Base-by-base conservation (phyloP, 78 protist species). In the Dictyostelium capitatum region DNA sequence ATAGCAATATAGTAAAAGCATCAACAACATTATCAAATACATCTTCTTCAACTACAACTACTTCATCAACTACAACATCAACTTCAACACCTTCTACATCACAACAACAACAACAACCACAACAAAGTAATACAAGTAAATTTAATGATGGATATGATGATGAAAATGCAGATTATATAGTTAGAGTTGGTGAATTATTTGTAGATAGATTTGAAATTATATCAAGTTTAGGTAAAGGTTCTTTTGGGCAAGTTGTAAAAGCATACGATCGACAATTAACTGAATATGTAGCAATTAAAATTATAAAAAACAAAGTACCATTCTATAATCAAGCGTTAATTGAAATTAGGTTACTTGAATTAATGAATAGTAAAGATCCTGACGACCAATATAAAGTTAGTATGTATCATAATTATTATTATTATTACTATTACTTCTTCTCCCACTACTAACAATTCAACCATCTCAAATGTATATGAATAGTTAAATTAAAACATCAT, bases 161-260 rank as follows among this genome's bases (percentile, higher is more conserved):
- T 64, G 90, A 91, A 43, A 91, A 91, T 79, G 95, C 83, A 53
- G 96, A 94, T 51, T 94, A 87, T 80, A 82, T 83, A 23, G 79
- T 94, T 20, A 72, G 65, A 48, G 59, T 70, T 9, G 82, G 82
- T 17, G 96, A 94, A 51, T 65, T 83, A 0, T 92, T 82, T 72
- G 70, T n/a, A 15, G 89, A 79, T 51, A 64, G 98, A n/a, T 98
- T 85, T 77, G 79, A 47, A 25, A 83, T 95, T 3, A 17, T 6
- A 28, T 72, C 50, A 11, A 41, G 57, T 28, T 43, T 97, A 17
- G 99, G 99, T n/a, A 95, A 95, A 89, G 99, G 99, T 25, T 82
- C 97, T 46, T 98, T 98, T 89, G 99, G 99, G 17, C 96, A 95
- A 67, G 99, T 98, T 1, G 98, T 97, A 8, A 75, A 95, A 46